A percentile compares a stretch with the other conserved stretches of the same genome.
These are phyloP conservation scores for Fusarium oxysporum DNA, from an alignment of 2,329 filamentous ascomycete genomes.

Conservation along the genomic window DNA sequence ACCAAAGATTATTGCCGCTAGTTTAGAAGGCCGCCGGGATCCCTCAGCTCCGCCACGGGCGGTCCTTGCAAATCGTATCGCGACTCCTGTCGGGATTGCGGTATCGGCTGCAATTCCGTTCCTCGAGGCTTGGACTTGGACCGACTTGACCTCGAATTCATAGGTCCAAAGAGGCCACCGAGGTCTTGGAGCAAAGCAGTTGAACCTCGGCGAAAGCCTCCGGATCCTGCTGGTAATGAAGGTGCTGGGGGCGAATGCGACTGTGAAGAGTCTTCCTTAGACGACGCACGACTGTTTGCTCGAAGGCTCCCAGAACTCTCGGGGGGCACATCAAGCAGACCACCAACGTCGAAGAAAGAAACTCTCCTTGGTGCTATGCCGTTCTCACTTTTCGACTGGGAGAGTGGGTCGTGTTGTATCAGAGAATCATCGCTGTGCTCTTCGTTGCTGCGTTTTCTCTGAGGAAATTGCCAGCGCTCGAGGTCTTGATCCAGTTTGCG, in stretches of 20 bases:
- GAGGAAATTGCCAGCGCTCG: constrained; percentile 61
- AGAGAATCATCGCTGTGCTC: constrained; percentile 61
- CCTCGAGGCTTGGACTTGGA: constrained; percentile 49
- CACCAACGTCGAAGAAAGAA: constrained; percentile 88
- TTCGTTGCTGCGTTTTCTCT: constrained; percentile 52
- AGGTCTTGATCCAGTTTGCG: constrained; percentile 52
- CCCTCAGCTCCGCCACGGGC: constrained; percentile 51
- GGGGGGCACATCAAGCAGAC: constrained; percentile 69
- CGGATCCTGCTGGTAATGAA: constrained; percentile 57
- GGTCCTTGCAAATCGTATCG: constrained; percentile 48
- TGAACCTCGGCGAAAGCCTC: constrained; percentile 65
- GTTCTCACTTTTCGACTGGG: constrained; percentile 43
- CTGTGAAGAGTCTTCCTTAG: constrained; percentile 53
- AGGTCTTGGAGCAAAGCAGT: constrained; percentile 69
- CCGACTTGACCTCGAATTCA: constrained; percentile 48
- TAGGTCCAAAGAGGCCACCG: constrained; percentile 63
- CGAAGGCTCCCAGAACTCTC: constrained; percentile 50
- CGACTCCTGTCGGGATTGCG: constrained; percentile 54
- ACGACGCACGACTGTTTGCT: constrained; percentile 57
- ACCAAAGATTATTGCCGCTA: constrained; percentile 21
- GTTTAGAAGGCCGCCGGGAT: constrained; percentile 56
- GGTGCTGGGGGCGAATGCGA: constrained; percentile 55
- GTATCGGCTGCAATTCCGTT: constrained; percentile 61
- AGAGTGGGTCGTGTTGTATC: constrained; percentile 51
- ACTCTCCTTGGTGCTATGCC: constrained; percentile 57